phyloP scores from a whole-genome alignment of 73 alveolate species.

The Diophrys appendiculata region DNA sequence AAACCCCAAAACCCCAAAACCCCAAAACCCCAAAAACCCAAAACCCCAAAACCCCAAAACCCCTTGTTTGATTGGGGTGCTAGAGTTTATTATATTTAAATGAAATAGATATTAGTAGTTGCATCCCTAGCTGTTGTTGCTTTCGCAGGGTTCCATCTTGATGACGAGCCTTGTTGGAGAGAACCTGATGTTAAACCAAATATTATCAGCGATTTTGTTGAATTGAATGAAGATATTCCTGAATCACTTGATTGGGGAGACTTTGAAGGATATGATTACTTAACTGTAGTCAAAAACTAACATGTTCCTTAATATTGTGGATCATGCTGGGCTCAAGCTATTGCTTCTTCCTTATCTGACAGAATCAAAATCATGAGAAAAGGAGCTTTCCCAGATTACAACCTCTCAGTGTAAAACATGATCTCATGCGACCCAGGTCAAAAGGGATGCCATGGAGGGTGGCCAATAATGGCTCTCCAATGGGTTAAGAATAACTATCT shows the following conservation, averaged over 20 bases:
- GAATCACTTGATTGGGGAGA: slow-evolving; percentile 66
- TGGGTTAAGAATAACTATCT: slow-evolving; percentile 70
- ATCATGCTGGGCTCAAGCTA: slow-evolving; percentile 83
- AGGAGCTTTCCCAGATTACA: slow-evolving; percentile 85
- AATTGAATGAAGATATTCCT: slow-evolving; percentile 36
- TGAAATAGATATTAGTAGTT: no score
- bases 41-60: no score
- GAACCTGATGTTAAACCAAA: not conserved
- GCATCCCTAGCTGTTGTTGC: not conserved
- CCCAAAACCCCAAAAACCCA: no score
- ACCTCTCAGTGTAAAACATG: slow-evolving; percentile 78
- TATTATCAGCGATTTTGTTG: not conserved
- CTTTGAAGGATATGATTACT: slow-evolving; percentile 73
- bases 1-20: no score
- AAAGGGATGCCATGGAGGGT: slow-evolving; percentile 61
- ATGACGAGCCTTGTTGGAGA: not conserved
- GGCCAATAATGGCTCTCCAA: slow-evolving; percentile 71
- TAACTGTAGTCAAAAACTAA: slow-evolving; percentile 68
- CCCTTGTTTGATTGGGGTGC: no score
- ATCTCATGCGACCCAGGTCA: slow-evolving; percentile 75
- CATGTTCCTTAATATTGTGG: slow-evolving; percentile 84
- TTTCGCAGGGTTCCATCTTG: not conserved
- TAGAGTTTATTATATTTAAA: no score
- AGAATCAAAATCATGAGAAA: slow-evolving; percentile 84
- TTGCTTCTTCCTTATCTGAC: slow-evolving; percentile 67